These are phyloP conservation scores for Rugonectria rugulosa DNA, from an alignment of 2,329 filamentous ascomycete species.

Conservation along the genomic window DNA sequence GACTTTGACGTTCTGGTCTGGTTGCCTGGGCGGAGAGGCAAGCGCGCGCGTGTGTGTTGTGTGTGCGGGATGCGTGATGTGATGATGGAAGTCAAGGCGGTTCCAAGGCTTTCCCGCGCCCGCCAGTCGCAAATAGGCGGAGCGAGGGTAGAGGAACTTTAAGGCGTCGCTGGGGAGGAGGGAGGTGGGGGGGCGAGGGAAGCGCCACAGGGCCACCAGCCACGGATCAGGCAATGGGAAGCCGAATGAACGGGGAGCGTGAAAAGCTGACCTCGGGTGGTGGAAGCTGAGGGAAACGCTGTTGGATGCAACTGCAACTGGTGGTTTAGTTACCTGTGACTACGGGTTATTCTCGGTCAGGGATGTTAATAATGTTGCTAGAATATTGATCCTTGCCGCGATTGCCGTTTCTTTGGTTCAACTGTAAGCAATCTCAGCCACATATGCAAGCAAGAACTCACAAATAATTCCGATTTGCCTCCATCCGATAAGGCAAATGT, in stretches of 20 bases:
- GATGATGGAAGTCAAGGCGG: conserved; percentile 13
- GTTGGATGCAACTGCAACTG: too few species aligned
- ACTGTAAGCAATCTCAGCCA: too few species aligned
- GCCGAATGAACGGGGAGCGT: conserved; percentile 5
- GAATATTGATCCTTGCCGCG: too few species aligned
- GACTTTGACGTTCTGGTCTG: neutral
- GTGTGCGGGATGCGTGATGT: conserved; percentile 13
- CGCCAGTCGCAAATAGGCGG: conserved; percentile 7
- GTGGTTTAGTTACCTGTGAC: too few species aligned
- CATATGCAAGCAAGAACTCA: neutral
- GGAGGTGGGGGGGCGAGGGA: too few species aligned
- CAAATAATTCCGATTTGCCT: neutral
- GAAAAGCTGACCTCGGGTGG: conserved; percentile 15
- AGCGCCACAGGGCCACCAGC: conserved; percentile 25
- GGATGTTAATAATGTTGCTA: too few species aligned
- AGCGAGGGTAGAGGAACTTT: conserved; percentile 18
- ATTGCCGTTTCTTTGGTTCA: too few species aligned
- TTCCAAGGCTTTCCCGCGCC: neutral
- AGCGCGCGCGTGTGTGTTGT: conserved; percentile 28
- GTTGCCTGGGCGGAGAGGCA: conserved; percentile 25
- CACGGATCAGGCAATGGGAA: conserved; percentile 3
- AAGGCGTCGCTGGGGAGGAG: conserved; percentile 24
- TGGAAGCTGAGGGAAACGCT: conserved; percentile 2
- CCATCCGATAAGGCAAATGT: neutral
- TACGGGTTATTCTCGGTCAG: too few species aligned